These are phyloP conservation scores for Coniochaeta pulveracea DNA, from an alignment of 2,329 filamentous ascomycete species.

Conservation along the genomic window DNA sequence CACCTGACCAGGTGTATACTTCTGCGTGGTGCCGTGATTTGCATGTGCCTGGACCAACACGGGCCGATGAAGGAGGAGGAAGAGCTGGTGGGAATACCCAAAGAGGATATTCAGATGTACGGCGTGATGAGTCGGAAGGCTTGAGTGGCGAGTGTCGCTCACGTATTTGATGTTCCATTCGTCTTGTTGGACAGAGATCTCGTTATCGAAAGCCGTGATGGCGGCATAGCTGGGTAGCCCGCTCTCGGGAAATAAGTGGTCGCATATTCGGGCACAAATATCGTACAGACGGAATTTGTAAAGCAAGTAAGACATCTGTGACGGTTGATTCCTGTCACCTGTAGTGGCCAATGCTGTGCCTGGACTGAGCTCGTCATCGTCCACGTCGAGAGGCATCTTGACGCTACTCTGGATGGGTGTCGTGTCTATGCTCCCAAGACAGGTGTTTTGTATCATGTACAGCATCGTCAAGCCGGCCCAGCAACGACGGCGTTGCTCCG, in stretches of 20 bases:
- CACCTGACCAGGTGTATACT: not conserved
- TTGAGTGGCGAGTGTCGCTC: constrained; percentile 1
- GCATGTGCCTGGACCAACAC: not conserved
- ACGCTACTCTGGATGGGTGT: constrained; percentile 3
- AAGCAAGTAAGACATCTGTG: constrained; percentile 3
- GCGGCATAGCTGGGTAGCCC: not conserved
- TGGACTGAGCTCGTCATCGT: not conserved
- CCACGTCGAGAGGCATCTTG: constrained; percentile 1
- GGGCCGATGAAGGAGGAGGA: constrained; percentile 1
- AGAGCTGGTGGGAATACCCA: constrained; percentile 3
- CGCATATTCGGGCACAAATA: constrained; percentile 1
- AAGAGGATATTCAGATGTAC: constrained; percentile 3
- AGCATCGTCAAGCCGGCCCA: constrained; percentile 3
- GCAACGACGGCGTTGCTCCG: constrained; percentile 3
- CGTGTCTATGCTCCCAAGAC: constrained; percentile 3
- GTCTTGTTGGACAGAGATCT: constrained; percentile 3
- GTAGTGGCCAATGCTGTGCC: not conserved
- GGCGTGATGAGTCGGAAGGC: constrained; percentile 1
- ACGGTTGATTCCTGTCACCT: not conserved
- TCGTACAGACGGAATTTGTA: constrained; percentile 2
- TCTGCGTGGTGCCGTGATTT: not conserved
- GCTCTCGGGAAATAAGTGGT: not conserved
- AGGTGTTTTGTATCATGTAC: constrained; percentile 2
- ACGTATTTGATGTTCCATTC: constrained; percentile 3
- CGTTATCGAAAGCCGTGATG: not conserved